A percentile compares a stretch with the other conserved stretches of the same genome.
These are phyloP conservation scores for Strobilomyces confusus DNA, from an alignment of 768 basidiomycete species.

Conservation along the genomic window DNA sequence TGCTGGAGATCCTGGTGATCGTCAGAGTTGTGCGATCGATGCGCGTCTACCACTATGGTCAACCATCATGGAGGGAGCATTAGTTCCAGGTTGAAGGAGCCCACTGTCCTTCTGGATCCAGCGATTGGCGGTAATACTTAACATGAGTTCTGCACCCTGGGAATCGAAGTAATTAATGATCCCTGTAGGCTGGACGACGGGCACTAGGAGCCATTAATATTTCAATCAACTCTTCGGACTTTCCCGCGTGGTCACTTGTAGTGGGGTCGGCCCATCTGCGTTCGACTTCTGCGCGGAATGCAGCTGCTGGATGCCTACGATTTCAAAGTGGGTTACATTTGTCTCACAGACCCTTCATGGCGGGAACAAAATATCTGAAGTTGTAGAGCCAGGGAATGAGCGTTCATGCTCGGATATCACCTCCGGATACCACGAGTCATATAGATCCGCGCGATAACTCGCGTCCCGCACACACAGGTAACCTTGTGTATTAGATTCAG, in stretches of 20 bases:
- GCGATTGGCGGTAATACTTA: slow-evolving; percentile 37
- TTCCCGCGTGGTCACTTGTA: slow-evolving; percentile 28
- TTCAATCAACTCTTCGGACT: slow-evolving; percentile 46
- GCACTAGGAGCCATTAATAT: slow-evolving; percentile 33
- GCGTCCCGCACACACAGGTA: slow-evolving; percentile 30
- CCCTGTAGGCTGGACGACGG: slow-evolving; percentile 28
- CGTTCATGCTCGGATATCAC: slow-evolving; percentile 15
- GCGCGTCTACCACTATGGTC: slow-evolving; percentile 6
- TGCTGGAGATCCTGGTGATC: slow-evolving; percentile 39
- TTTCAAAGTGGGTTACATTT: slow-evolving; percentile 18
- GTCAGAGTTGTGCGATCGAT: slow-evolving; percentile 6
- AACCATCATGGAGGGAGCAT: slow-evolving; percentile 30
- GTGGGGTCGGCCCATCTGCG: slow-evolving; percentile 23
- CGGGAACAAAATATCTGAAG: slow-evolving; percentile 17
- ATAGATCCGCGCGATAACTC: slow-evolving; percentile 24
- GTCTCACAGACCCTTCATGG: slow-evolving; percentile 33
- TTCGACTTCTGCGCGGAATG: not conserved
- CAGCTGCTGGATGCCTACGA: not conserved
- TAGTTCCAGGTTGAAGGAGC: slow-evolving; percentile 33
- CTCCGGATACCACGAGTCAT: slow-evolving; percentile 22
- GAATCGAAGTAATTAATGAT: slow-evolving; percentile 16
- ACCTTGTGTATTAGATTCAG: slow-evolving; percentile 36
- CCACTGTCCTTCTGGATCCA: slow-evolving; percentile 30
- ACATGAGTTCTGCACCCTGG: slow-evolving; percentile 14
- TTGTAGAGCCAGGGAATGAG: slow-evolving; percentile 8